A percentile compares a stretch with the other conserved stretches of the same genome.
Evolutionary conservation across 202 grass and related monocot species (phyloP).

Genomic region (Tripidium arundinaceum): DNA sequence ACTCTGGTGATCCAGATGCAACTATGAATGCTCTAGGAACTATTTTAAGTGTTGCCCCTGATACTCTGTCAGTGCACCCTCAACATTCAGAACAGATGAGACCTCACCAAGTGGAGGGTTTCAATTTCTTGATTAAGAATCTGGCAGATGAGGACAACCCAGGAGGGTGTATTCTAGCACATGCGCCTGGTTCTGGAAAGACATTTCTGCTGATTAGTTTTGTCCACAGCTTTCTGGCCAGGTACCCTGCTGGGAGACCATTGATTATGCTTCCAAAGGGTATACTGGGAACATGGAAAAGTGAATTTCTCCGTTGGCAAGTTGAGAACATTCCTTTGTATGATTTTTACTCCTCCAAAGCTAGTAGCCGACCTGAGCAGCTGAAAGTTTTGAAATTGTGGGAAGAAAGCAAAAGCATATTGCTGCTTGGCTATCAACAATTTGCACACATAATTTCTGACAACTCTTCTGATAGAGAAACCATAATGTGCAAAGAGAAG

Average conservation of each 20-base stretch:
- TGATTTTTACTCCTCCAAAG: conserved; percentile 78
- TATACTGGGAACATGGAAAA: conserved; percentile 69
- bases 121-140: conserved; percentile 79
- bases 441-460: conserved; percentile 61
- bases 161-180: conserved; percentile 88
- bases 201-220: conserved; percentile 90
- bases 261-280: conserved; percentile 83
- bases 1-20: conserved; percentile 25
- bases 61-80: conserved; percentile 51
- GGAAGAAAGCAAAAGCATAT: conserved; percentile 70
- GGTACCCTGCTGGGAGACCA: conserved; percentile 60
- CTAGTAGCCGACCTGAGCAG: conserved; percentile 53
- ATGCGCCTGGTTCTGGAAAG: conserved; percentile 89
- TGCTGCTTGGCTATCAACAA: conserved; percentile 76
- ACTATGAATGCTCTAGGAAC: conserved; percentile 17
- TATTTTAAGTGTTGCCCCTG: conserved; percentile 24
- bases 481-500: conserved; percentile 46
- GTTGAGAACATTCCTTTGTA: conserved; percentile 65
- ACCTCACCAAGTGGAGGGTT: conserved; percentile 85
- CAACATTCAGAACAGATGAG: conserved; percentile 67
- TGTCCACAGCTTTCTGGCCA: conserved; percentile 71
- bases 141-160: conserved; percentile 63
- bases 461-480: conserved; percentile 23
- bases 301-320: conserved; percentile 75
- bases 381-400: conserved; percentile 65